Conservation (phyloP, 1,139 yeast species). For the Debaryomyces subglobosus region DNA sequence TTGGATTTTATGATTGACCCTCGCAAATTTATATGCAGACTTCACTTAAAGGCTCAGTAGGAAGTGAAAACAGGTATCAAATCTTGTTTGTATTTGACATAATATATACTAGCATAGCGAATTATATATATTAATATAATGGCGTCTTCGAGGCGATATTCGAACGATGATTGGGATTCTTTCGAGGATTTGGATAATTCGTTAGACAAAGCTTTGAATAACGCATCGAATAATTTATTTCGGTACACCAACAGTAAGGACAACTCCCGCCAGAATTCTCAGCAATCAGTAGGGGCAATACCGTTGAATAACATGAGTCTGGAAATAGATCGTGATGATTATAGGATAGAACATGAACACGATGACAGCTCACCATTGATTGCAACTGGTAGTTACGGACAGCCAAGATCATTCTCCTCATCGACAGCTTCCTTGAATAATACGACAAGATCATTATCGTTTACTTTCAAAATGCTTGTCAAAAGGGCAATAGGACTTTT, state of each 20-base stretch:
- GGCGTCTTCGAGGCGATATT: conserved; percentile 20
- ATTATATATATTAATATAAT: conserved; percentile 2
- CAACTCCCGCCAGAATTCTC: conserved; percentile 22
- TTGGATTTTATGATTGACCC: neutral
- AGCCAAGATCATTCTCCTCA: conserved; percentile 25
- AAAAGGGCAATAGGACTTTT: conserved; percentile 23
- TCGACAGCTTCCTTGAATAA: conserved; percentile 22
- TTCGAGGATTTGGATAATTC: conserved; percentile 49
- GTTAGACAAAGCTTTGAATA: conserved; percentile 45
- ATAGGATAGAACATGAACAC: conserved; percentile 10
- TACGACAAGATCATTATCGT: conserved; percentile 18
- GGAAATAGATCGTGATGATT: conserved; percentile 9
- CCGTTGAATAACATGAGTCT: conserved; percentile 28
- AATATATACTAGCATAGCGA: neutral
- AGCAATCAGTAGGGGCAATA: conserved; percentile 31
- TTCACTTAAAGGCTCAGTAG: neutral
- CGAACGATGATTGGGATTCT: conserved; percentile 28
- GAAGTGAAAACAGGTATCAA: neutral
- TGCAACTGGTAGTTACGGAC: conserved; percentile 17
- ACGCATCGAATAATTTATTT: conserved; percentile 39
- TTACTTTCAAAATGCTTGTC: conserved; percentile 19
- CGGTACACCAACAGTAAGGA: conserved; percentile 17
- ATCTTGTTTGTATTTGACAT: neutral
- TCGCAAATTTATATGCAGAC: neutral
- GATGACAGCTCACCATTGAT: conserved; percentile 37